Percentiles rank a stretch among this genome's conserved stretches.
phyloP scores from a whole-genome alignment of 2,329 filamentous ascomycete genomes.

The Alternaria ethzedia region DNA sequence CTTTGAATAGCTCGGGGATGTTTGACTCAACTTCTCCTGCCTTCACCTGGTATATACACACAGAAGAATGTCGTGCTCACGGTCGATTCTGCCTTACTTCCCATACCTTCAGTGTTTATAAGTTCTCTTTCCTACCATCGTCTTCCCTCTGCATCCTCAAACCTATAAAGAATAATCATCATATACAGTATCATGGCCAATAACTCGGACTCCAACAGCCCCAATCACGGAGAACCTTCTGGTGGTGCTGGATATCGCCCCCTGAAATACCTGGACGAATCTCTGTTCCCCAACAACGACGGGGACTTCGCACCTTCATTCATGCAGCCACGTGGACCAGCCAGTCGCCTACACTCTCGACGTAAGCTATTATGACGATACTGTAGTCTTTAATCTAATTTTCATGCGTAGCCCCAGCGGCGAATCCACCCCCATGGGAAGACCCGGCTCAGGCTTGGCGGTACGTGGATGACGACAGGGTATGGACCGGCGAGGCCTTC shows the following conservation, averaged over 20 bases:
- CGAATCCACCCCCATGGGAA: background rate
- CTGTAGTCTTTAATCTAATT: background rate
- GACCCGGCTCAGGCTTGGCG: background rate
- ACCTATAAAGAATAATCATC: background rate
- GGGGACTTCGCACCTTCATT: conserved; percentile 5
- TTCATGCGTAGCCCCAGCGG: background rate
- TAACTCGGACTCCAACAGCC: background rate
- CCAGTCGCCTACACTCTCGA: background rate
- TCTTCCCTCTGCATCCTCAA: background rate
- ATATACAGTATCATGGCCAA: background rate
- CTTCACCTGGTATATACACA: background rate
- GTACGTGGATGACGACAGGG: background rate
- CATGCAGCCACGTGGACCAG: background rate
- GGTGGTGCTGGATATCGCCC: background rate
- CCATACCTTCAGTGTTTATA: background rate
- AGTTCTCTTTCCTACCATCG: too few species aligned
- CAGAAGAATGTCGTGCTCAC: background rate
- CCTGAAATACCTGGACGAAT: conserved; percentile 1
- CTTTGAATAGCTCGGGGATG: background rate
- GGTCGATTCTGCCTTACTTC: background rate
- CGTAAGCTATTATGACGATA: background rate
- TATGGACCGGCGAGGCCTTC: conserved; percentile 4
- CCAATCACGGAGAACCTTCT: background rate
- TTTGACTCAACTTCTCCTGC: background rate
- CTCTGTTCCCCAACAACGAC: conserved; percentile 3